Percentiles rank a stretch among this genome's conserved stretches.
These are phyloP conservation scores for Hanseniaspora vineae DNA, from an alignment of 805 yeast species.

Conservation along the genomic window DNA sequence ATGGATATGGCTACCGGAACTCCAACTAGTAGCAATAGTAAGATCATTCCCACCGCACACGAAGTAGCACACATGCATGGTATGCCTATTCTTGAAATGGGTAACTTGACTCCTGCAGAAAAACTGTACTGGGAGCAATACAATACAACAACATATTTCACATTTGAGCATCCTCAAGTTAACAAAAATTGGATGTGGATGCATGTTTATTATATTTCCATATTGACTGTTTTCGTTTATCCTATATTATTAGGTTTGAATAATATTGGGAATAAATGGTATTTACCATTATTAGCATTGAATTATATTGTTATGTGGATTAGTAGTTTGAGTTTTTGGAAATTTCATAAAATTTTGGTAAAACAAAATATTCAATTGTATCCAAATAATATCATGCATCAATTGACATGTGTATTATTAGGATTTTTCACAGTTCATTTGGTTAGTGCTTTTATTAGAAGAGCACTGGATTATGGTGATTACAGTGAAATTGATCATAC, in stretches of 20 bases:
- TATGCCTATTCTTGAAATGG: constrained; percentile 48
- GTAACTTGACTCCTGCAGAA: constrained; percentile 59
- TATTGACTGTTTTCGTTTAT: constrained; percentile 41
- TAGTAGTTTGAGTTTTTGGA: constrained; percentile 41
- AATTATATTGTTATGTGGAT: constrained; percentile 34
- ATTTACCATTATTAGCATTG: constrained; percentile 37
- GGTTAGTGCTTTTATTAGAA: constrained; percentile 36
- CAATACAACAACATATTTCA: constrained; percentile 65
- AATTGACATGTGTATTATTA: constrained; percentile 49
- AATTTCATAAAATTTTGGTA: constrained; percentile 49
- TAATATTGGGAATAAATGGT: constrained; percentile 44
- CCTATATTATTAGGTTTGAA: constrained; percentile 60
- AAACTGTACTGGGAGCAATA: constrained; percentile 65
- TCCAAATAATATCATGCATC: constrained; percentile 62
- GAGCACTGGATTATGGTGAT: constrained; percentile 24
- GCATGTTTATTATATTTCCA: constrained; percentile 36
- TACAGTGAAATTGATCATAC: background rate
- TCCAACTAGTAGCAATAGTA: background rate
- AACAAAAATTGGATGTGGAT: constrained; percentile 37
- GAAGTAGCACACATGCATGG: constrained; percentile 47
- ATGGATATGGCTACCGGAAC: too few species aligned
- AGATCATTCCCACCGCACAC: constrained; percentile 33
- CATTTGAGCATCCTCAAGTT: constrained; percentile 28
- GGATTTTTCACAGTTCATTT: constrained; percentile 42
- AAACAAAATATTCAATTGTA: constrained; percentile 33